Evolutionary conservation across 2,329 filamentous ascomycete genomes (phyloP).

Genomic region (Microcyclosporella mali): DNA sequence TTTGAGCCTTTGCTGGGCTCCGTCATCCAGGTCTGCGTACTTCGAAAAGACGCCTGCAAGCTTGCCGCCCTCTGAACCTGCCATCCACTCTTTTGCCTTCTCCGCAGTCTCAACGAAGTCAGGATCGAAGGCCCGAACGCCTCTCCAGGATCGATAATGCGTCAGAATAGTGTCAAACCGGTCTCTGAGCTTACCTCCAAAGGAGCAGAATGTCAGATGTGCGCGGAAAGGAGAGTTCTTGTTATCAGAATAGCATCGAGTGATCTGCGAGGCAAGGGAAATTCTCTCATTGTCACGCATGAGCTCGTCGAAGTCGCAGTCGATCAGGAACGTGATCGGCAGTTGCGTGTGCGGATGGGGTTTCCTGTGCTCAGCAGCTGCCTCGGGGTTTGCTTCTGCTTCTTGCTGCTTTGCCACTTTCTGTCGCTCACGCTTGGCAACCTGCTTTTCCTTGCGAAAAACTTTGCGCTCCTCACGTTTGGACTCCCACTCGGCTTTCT

Average conservation of each 20-base stretch:
- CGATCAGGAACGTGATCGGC: constrained; percentile 74
- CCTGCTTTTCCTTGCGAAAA: constrained; percentile 52
- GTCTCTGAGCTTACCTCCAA: constrained; percentile 65
- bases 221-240: constrained; percentile 59
- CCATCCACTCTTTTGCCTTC: constrained; percentile 64
- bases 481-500: constrained; percentile 69
- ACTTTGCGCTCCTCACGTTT: constrained; percentile 53
- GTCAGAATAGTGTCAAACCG: constrained; percentile 72
- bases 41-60: constrained; percentile 23
- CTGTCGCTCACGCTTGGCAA: constrained; percentile 48
- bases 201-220: constrained; percentile 72
- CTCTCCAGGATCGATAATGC: constrained; percentile 73
- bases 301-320: constrained; percentile 85
- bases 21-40: constrained; percentile 17
- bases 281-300: constrained; percentile 84
- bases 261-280: constrained; percentile 77
- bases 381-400: constrained; percentile 8
- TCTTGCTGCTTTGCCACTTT: constrained; percentile 29
- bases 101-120: constrained; percentile 67
- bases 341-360: constrained; percentile 43
- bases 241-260: constrained; percentile 85
- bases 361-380: constrained; percentile 8
- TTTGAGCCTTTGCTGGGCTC: constrained; percentile 17
- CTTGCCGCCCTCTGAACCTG: constrained; percentile 36
- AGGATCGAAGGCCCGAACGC: constrained; percentile 64